These are phyloP conservation scores for Pichia kudriavzevii DNA, from an alignment of 1,139 yeast genomes.

Conservation along the genomic window DNA sequence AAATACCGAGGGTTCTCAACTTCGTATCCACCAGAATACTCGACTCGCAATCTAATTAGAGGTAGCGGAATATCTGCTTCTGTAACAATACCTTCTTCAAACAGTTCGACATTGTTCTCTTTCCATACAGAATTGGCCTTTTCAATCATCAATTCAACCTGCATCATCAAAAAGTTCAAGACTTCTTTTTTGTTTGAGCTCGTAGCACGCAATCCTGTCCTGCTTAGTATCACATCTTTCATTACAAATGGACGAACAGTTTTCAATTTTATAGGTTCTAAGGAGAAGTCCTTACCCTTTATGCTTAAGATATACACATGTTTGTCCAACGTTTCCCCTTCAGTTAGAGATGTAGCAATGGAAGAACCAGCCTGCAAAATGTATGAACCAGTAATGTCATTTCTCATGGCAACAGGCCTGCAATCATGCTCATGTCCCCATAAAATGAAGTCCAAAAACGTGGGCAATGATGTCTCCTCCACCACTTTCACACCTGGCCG, in stretches of 20 bases:
- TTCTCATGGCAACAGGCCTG: constrained; percentile 59
- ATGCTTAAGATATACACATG: constrained; percentile 65
- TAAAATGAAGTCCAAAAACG: constrained; percentile 68
- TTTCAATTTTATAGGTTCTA: constrained; percentile 60
- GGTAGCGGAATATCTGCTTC: constrained; percentile 54
- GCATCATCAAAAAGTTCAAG: constrained; percentile 47
- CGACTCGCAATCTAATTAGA: constrained; percentile 72
- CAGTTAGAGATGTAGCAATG: constrained; percentile 83
- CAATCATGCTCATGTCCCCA: constrained; percentile 99
- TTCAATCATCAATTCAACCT: constrained; percentile 61
- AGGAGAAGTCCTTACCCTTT: constrained; percentile 47
- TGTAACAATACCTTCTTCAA: constrained; percentile 21
- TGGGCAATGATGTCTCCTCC: constrained; percentile 80
- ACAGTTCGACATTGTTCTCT: constrained; percentile 28
- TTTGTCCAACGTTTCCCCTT: constrained; percentile 75
- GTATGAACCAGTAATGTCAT: constrained; percentile 62
- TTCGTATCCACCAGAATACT: constrained; percentile 83
- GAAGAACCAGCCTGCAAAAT: constrained; percentile 93
- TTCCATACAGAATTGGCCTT: constrained; percentile 49
- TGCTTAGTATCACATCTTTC: constrained; percentile 52
- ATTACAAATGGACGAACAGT: constrained; percentile 81
- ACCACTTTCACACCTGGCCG: constrained; percentile 76
- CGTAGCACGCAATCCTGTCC: constrained; percentile 53
- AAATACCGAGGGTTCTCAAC: constrained; percentile 87
- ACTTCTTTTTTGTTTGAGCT: constrained; percentile 58